Evolutionary conservation across 2,329 filamentous ascomycete species (phyloP).

Genomic region (Exophiala lecanii-corni): DNA sequence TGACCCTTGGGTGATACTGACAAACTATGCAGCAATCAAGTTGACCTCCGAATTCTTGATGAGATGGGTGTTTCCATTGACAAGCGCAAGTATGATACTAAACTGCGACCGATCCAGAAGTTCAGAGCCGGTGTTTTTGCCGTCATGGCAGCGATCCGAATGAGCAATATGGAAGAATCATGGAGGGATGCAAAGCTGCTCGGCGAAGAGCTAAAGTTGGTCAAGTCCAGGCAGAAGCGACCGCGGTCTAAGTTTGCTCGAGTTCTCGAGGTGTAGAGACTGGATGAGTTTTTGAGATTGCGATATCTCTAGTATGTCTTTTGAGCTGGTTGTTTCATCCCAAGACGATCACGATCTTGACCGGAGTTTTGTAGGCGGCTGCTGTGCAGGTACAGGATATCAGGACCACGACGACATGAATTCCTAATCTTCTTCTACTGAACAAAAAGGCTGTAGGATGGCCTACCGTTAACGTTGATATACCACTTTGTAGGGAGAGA

Average conservation of each 20-base stretch:
- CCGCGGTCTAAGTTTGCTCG: conserved; percentile 8
- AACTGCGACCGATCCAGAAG: conserved; percentile 35
- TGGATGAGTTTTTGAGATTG: no score
- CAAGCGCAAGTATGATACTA: conserved; percentile 30
- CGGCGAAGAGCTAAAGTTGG: conserved; percentile 38
- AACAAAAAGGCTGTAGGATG: no score
- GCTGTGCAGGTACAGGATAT: no score
- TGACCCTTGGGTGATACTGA: conserved; percentile 12
- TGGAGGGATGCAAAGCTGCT: conserved; percentile 42
- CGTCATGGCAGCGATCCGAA: conserved; percentile 42
- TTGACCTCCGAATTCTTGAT: conserved; percentile 78
- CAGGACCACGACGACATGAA: no score
- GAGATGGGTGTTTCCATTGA: conserved; percentile 66
- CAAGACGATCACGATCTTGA: no score
- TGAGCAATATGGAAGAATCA: conserved; percentile 41
- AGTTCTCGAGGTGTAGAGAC: conserved; percentile 12
- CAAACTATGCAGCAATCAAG: conserved; percentile 69
- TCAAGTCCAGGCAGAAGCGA: conserved; percentile 11
- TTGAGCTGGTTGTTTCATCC: no score
- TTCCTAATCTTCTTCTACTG: no score
- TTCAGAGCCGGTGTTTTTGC: conserved; percentile 39
- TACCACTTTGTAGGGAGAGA: no score
- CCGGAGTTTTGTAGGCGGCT: no score
- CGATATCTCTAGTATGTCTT: no score
- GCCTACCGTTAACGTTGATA: no score